These are phyloP conservation scores for Setaria italica DNA, from an alignment of 202 grass and related monocot species.

Conservation along the genomic window DNA sequence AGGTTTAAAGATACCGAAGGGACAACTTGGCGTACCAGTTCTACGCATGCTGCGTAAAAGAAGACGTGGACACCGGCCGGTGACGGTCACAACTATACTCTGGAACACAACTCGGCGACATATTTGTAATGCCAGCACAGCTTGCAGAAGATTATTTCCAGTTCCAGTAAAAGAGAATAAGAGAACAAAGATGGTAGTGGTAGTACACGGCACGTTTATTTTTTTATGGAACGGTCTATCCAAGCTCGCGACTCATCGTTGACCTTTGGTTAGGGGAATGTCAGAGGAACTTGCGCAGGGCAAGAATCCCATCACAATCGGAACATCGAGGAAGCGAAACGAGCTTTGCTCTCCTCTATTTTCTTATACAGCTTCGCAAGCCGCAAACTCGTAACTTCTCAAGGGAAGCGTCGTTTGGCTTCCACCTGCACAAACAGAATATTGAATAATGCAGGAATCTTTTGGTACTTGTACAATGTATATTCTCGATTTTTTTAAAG, in stretches of 20 bases:
- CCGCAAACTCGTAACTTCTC: background rate
- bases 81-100: background rate
- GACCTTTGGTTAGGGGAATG: slow-evolving; percentile 15
- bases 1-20: background rate
- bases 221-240: background rate
- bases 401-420: slow-evolving; percentile 31
- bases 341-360: slow-evolving; percentile 9
- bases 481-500: background rate
- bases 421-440: background rate
- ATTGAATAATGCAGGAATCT: slow-evolving; percentile 12
- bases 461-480: background rate
- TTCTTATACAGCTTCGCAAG: background rate
- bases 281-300: background rate
- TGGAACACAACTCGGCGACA: background rate
- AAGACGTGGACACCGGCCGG: background rate
- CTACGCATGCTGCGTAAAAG: background rate
- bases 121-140: background rate
- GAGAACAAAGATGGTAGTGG: too few relatives aligned
- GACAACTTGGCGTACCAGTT: background rate
- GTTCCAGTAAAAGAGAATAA: background rate
- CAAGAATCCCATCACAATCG: background rate
- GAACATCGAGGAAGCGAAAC: slow-evolving; percentile 40
- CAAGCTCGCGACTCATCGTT: background rate
- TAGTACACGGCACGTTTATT: too few relatives aligned
- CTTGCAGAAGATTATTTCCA: background rate